These are phyloP conservation scores for Trichocomaceae sp. DNA, from an alignment of 2,329 filamentous ascomycete genomes.

Conservation along the genomic window DNA sequence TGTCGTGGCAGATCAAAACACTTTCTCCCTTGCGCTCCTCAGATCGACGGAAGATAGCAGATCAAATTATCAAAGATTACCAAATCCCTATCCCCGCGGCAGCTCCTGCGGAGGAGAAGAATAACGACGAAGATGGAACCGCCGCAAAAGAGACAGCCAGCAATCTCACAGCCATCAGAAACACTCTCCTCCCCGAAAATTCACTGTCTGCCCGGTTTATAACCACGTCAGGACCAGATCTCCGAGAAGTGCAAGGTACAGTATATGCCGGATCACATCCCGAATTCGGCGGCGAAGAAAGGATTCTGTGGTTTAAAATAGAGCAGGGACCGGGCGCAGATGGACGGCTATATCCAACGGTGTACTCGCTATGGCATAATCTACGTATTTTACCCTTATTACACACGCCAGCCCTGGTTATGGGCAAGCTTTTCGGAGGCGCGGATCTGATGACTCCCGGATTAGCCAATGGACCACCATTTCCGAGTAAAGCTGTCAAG, in stretches of 20 bases:
- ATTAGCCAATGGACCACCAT: slow-evolving; percentile 57
- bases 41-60: slow-evolving; percentile 59
- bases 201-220: slow-evolving; percentile 58
- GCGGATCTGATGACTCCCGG: slow-evolving; percentile 66
- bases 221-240: slow-evolving; percentile 57
- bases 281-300: slow-evolving; percentile 44
- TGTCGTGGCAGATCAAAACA: slow-evolving; percentile 53
- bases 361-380: slow-evolving; percentile 63
- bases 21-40: slow-evolving; percentile 60
- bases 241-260: slow-evolving; percentile 56
- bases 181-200: slow-evolving; percentile 57
- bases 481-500: slow-evolving; percentile 52
- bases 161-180: slow-evolving; percentile 48
- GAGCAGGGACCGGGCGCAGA: slow-evolving; percentile 45
- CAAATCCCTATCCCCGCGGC: slow-evolving; percentile 43
- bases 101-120: slow-evolving; percentile 24
- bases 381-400: slow-evolving; percentile 55
- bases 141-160: slow-evolving; percentile 41
- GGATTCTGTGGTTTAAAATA: slow-evolving; percentile 59
- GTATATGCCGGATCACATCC: slow-evolving; percentile 57
- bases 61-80: slow-evolving; percentile 60
- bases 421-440: slow-evolving; percentile 57
- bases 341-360: slow-evolving; percentile 41
- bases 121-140: slow-evolving; percentile 20
- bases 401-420: slow-evolving; percentile 53